phyloP scores from a whole-genome alignment of 192 early-diverging fungal genomes.

The Nowakowskiella sp. region DNA sequence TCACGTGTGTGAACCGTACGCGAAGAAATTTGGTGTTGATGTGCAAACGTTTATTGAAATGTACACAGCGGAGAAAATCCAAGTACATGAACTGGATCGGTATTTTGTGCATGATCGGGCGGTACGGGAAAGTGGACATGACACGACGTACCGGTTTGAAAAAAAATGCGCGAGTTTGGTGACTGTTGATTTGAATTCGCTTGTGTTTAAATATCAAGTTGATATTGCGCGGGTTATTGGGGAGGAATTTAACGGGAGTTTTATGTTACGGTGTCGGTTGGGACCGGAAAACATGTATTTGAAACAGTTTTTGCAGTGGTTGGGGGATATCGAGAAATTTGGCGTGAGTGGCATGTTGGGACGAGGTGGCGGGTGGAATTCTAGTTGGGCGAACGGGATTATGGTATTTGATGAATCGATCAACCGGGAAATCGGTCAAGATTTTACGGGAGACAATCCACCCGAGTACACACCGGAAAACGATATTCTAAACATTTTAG shows the following conservation, averaged over 20 bases:
- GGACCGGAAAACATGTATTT: slow-evolving; percentile 30
- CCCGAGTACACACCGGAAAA: too few species aligned
- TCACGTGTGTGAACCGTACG: slow-evolving; percentile 77
- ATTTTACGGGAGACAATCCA: too few species aligned
- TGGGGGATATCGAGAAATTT: slow-evolving; percentile 8
- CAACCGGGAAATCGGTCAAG: too few species aligned
- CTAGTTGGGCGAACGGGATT: slow-evolving; percentile 43
- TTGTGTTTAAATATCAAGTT: slow-evolving; percentile 93
- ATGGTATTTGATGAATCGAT: slow-evolving; percentile 30
- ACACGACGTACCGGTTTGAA: slow-evolving; percentile 92
- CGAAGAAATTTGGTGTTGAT: slow-evolving; percentile 50
- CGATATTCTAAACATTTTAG: neutral
- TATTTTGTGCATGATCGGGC: slow-evolving; percentile 98
- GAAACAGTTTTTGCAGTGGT: slow-evolving; percentile 32
- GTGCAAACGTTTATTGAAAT: slow-evolving; percentile 64
- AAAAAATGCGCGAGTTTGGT: slow-evolving; percentile 82
- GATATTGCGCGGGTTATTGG: slow-evolving; percentile 73
- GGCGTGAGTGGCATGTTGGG: slow-evolving; percentile 31
- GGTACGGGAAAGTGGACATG: slow-evolving; percentile 93
- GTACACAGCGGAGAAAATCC: slow-evolving; percentile 61
- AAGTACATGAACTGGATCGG: slow-evolving; percentile 78
- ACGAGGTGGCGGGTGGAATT: slow-evolving; percentile 35
- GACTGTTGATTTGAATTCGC: slow-evolving; percentile 85
- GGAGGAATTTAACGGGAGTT: slow-evolving; percentile 34
- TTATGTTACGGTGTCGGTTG: slow-evolving; percentile 35